Percentiles rank a stretch among this genome's conserved stretches.
Conservation (phyloP, 805 yeast species). For the Scheffersomyces amazonensis region DNA sequence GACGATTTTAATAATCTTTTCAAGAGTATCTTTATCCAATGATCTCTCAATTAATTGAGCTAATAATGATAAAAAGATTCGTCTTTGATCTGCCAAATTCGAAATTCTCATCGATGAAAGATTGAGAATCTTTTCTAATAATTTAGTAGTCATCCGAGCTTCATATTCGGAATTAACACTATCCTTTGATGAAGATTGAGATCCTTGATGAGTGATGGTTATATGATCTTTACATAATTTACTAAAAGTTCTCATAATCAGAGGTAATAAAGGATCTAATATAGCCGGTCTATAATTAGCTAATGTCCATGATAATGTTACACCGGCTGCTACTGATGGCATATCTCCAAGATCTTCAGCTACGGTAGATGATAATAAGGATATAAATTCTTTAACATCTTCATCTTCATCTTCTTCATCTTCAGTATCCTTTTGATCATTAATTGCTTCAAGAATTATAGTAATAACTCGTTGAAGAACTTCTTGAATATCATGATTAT, state of each 20-base stretch:
- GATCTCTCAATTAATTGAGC: constrained; percentile 92
- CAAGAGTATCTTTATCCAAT: constrained; percentile 68
- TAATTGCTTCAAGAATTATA: constrained; percentile 66
- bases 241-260: constrained; percentile 82
- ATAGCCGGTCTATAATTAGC: constrained; percentile 70
- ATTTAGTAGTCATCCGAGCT: constrained; percentile 72
- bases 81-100: constrained; percentile 87
- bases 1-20: constrained; percentile 73
- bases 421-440: constrained; percentile 35
- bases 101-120: constrained; percentile 80
- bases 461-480: constrained; percentile 72
- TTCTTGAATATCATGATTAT: constrained; percentile 84
- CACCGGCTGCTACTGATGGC: constrained; percentile 83
- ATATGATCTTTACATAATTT: constrained; percentile 87
- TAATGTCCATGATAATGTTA: constrained; percentile 77
- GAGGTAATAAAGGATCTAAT: constrained; percentile 71
- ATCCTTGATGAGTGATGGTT: constrained; percentile 53
- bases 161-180: constrained; percentile 56
- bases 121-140: constrained; percentile 73
- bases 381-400: constrained; percentile 60
- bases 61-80: constrained; percentile 79
- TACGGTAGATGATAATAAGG: constrained; percentile 61
- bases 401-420: constrained; percentile 58
- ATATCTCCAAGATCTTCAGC: constrained; percentile 75
- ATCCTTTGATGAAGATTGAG: constrained; percentile 30